Conservation (phyloP, 2,329 filamentous ascomycete species). For the Hypomyces perniciosus region DNA sequence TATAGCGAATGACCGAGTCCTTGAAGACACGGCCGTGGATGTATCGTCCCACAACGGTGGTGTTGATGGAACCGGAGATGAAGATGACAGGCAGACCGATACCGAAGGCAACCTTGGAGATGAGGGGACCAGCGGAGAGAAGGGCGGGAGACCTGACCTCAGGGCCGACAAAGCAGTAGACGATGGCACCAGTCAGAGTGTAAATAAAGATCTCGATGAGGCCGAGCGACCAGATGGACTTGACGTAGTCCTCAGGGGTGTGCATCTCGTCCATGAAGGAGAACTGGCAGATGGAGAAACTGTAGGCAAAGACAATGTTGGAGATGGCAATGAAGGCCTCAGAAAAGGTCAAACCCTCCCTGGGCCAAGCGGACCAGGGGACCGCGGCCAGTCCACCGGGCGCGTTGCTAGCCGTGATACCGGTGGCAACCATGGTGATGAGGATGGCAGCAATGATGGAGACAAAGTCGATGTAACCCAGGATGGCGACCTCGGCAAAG, state of each 20-base stretch:
- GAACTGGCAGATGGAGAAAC: slow-evolving; percentile 48
- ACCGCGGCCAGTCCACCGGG: slow-evolving; percentile 28
- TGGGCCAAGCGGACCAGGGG: slow-evolving; percentile 41
- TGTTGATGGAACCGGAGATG: slow-evolving; percentile 67
- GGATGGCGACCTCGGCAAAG: slow-evolving; percentile 43
- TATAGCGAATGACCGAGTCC: slow-evolving; percentile 37
- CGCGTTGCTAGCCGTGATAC: slow-evolving; percentile 33
- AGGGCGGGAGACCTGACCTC: slow-evolving; percentile 62
- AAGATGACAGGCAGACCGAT: slow-evolving; percentile 67
- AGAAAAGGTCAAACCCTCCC: slow-evolving; percentile 40
- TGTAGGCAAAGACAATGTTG: slow-evolving; percentile 68
- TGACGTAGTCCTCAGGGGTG: slow-evolving; percentile 39
- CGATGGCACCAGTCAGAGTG: slow-evolving; percentile 57
- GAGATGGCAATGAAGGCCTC: slow-evolving; percentile 55
- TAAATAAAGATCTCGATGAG: slow-evolving; percentile 59
- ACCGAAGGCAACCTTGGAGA: slow-evolving; percentile 64
- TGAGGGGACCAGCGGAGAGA: slow-evolving; percentile 51
- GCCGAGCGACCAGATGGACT: slow-evolving; percentile 57
- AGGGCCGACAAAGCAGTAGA: slow-evolving; percentile 63
- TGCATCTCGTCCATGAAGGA: slow-evolving; percentile 51
- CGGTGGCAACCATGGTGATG: slow-evolving; percentile 61
- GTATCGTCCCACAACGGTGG: slow-evolving; percentile 40
- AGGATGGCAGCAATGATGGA: slow-evolving; percentile 59
- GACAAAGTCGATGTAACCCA: slow-evolving; percentile 50
- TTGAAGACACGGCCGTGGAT: slow-evolving; percentile 41